Evolutionary conservation across 208 protist genomes (phyloP).

Genomic region (Willaertia magna): DNA sequence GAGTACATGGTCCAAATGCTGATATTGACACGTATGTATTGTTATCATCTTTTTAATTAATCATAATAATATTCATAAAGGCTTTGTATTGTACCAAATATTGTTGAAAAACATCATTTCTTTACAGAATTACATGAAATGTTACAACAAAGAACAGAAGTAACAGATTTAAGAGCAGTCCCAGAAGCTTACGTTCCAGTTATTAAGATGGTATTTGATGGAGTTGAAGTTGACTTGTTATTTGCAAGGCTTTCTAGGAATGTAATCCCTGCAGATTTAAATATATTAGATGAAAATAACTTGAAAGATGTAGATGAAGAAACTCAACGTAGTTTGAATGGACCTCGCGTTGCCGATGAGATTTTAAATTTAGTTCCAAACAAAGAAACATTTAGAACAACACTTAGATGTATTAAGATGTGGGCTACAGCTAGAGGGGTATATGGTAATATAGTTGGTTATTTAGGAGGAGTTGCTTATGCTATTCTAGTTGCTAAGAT

Average conservation of each 20-base stretch:
- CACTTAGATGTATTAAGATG: constrained; percentile 84
- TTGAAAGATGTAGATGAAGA: constrained; percentile 79
- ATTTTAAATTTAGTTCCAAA: constrained; percentile 90
- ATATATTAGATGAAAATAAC: constrained; percentile 75
- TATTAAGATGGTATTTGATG: constrained; percentile 83
- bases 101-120: constrained; percentile 78
- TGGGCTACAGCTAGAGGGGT: constrained; percentile 84
- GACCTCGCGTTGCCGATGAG: constrained; percentile 83
- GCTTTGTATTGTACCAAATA: constrained; percentile 65
- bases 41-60: neutral
- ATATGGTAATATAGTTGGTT: constrained; percentile 92
- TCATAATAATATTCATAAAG: neutral
- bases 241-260: constrained; percentile 74
- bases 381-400: constrained; percentile 76
- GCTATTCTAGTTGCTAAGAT: constrained; percentile 86
- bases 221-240: constrained; percentile 74
- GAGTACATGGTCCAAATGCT: constrained; percentile 80
- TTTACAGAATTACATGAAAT: constrained; percentile 69
- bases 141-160: constrained; percentile 37
- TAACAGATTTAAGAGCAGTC: constrained; percentile 49
- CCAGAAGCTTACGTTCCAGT: constrained; percentile 85
- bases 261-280: constrained; percentile 57
- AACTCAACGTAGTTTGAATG: constrained; percentile 82
- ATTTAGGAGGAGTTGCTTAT: constrained; percentile 89
- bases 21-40: constrained; percentile 87